Conservation (phyloP, 1,284 basidiomycete genomes). For the Moesziomyces parantarcticus region DNA sequence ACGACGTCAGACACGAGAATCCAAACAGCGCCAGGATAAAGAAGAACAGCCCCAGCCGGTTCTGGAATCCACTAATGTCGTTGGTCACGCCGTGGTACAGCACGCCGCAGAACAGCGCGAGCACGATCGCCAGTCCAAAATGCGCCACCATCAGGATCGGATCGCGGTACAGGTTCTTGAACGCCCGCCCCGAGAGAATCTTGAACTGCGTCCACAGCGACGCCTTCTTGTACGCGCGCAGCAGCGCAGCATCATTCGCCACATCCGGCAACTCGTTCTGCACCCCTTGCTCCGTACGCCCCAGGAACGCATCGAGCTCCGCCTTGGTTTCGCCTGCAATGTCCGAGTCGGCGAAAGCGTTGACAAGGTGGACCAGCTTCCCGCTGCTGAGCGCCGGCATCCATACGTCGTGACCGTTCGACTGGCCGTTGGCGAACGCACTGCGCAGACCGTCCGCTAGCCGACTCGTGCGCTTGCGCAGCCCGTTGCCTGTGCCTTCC, state of each 20-base stretch:
- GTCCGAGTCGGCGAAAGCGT: slow-evolving; percentile 77
- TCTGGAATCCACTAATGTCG: slow-evolving; percentile 69
- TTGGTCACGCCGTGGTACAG: slow-evolving; percentile 82
- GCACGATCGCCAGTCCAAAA: slow-evolving; percentile 83
- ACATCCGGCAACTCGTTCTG: slow-evolving; percentile 33
- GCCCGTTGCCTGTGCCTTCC: slow-evolving; percentile 35
- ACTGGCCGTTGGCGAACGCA: slow-evolving; percentile 71
- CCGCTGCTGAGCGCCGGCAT: slow-evolving; percentile 65
- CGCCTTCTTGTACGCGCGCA: slow-evolving; percentile 84
- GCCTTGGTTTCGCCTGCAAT: slow-evolving; percentile 75
- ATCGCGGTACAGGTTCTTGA: slow-evolving; percentile 91
- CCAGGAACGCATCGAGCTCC: slow-evolving; percentile 73
- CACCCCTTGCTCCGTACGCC: slow-evolving; percentile 43
- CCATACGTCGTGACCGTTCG: slow-evolving; percentile 68
- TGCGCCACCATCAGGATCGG: slow-evolving; percentile 90
- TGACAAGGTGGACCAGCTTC: slow-evolving; percentile 79
- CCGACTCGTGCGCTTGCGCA: slow-evolving; percentile 76
- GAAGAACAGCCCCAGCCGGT: slow-evolving; percentile 87
- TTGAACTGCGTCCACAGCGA: slow-evolving; percentile 88
- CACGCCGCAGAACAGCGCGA: slow-evolving; percentile 86
- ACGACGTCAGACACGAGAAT: slow-evolving; percentile 91
- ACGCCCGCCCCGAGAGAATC: slow-evolving; percentile 92
- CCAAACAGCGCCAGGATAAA: slow-evolving; percentile 94
- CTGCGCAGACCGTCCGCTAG: slow-evolving; percentile 72
- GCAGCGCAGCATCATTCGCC: slow-evolving; percentile 69